Conservation (phyloP, 305 asterid species). For the Fraxinus xanthoxyloides region DNA sequence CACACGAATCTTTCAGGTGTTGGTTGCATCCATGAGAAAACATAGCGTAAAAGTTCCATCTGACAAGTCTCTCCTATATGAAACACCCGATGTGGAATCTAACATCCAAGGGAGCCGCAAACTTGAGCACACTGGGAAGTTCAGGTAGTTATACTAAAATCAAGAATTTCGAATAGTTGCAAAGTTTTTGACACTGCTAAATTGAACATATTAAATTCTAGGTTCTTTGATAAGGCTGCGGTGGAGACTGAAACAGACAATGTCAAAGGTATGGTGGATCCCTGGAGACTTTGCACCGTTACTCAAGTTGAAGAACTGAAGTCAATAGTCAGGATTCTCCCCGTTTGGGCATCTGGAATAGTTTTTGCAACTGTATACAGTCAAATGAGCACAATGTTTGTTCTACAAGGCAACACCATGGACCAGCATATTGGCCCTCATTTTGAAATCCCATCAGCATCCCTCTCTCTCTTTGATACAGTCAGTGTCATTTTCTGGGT, state of each 20-base stretch:
- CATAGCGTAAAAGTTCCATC: conserved; percentile 12
- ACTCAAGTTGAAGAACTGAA: conserved; percentile 47
- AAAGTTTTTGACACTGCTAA: neutral
- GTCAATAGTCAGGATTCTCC: conserved; percentile 33
- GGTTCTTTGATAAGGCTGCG: conserved; percentile 48
- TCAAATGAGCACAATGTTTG: conserved; percentile 46
- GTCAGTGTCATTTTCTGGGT: conserved; percentile 41
- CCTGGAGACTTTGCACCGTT: conserved; percentile 41
- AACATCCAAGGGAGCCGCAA: conserved; percentile 31
- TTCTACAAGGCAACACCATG: conserved; percentile 44
- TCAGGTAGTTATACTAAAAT: conserved; percentile 19
- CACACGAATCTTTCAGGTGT: conserved; percentile 19
- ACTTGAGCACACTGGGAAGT: conserved; percentile 31
- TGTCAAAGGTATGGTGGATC: conserved; percentile 21
- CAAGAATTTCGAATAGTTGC: neutral
- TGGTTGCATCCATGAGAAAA: conserved; percentile 28
- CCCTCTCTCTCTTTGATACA: conserved; percentile 35
- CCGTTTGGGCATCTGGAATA: conserved; percentile 36
- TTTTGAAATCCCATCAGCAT: conserved; percentile 38
- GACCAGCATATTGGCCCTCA: conserved; percentile 35
- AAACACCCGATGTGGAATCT: conserved; percentile 33
- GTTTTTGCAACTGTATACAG: conserved; percentile 32
- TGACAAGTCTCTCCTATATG: conserved; percentile 25
- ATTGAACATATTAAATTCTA: neutral
- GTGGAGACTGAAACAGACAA: conserved; percentile 32